Base-by-base conservation (phyloP, 306 rosid genomes). In the Castanea sativa region DNA sequence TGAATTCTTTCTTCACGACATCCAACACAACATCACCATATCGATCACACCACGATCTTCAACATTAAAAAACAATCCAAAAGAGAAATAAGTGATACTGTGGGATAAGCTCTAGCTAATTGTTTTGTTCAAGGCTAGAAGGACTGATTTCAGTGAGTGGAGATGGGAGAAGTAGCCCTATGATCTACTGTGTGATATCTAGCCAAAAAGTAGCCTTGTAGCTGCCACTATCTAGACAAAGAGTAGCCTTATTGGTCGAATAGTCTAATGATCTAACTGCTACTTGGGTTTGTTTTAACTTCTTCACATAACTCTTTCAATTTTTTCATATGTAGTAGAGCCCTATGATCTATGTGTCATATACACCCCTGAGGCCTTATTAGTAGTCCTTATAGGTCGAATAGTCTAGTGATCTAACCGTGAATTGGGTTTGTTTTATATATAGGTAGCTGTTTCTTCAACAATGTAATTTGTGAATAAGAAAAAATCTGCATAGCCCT, bases 1-100 rank as follows among this genome's bases (percentile, higher is more conserved):
- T 94, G 89, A 91, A 94, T 59, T 92, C 97, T 60, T 86, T 92
- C 83, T 87, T 94, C 90, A 91, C 98, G 82, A 88, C 93, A 49
- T 90, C 91, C 80, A 91, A 71, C 45, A 87, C 94, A 2, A 87
- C 93, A 67, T 92, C 97, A 1, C 97, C 97, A 7, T 91, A 81
- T 19, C 88, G 79, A 63, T 91, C 97, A 57, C 93, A 87, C 97
- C 97, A 89, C 12, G 97, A 90, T 80, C 97, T 93, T 75, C 63
- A 78, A 56, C 55, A 76, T 27, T 13, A 2, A 3, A 33, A 61
- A 14, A 69, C 19, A 55, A 6, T 45, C 55, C 43, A 59, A 71
- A 19, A 43, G 25, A 45, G 27, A 25, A 32, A 2, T 55, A 32
- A 81, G 64, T 41, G 13, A 55, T 67, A 63, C 5, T 60, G 21